These are phyloP conservation scores for Apophysomyces variabilis DNA, from an alignment of 371 early-diverging fungal species.

Conservation along the genomic window DNA sequence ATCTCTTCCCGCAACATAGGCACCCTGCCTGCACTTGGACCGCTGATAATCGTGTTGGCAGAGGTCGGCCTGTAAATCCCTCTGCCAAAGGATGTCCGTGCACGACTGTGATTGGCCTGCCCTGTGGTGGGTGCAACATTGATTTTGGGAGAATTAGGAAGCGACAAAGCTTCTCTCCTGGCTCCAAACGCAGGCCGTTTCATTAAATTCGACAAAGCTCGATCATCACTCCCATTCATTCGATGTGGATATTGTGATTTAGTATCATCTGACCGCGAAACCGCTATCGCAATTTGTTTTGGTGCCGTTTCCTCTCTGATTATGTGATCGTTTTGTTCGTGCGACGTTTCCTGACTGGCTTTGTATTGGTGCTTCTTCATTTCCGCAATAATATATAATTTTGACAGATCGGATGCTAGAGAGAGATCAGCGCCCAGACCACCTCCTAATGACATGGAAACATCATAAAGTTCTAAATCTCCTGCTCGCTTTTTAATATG, in stretches of 20 bases:
- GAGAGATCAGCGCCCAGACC: constrained; percentile 53
- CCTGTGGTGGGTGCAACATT: constrained; percentile 29
- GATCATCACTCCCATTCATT: not conserved
- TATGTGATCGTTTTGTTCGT: not conserved
- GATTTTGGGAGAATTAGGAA: constrained; percentile 21
- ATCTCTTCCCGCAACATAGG: not conserved
- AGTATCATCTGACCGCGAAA: not conserved
- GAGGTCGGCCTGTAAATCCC: constrained; percentile 8
- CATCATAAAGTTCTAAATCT: constrained; percentile 41
- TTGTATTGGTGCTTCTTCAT: constrained; percentile 28
- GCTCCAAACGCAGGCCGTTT: not conserved
- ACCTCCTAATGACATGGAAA: constrained; percentile 53
- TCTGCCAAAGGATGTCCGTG: constrained; percentile 3
- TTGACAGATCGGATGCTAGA: constrained; percentile 10
- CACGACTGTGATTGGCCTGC: constrained; percentile 1
- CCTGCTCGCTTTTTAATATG: constrained; percentile 42
- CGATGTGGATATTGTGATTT: not conserved
- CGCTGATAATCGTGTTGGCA: constrained; percentile 5
- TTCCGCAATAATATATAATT: constrained; percentile 31
- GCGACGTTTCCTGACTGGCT: not conserved
- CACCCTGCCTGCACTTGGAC: not conserved
- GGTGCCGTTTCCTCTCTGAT: not conserved
- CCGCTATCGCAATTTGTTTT: not conserved
- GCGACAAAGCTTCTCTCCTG: not conserved
- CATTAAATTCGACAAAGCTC: not conserved